A percentile compares a stretch with the other conserved stretches of the same genome.
phyloP scores from a whole-genome alignment of 148 eudicot species.

The Heliamphora exappendiculata region DNA sequence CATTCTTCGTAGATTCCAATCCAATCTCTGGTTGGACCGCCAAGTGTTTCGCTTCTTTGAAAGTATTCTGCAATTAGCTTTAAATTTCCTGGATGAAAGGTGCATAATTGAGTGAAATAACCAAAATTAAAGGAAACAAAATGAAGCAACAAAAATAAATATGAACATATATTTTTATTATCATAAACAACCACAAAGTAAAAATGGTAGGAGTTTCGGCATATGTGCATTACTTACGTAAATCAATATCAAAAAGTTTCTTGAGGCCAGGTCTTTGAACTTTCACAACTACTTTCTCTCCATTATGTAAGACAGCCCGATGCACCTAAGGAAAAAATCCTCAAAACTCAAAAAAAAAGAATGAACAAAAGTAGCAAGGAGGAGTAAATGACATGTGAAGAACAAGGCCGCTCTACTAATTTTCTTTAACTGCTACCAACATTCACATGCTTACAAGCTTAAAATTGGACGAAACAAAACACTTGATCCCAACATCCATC shows the following conservation, averaged over 20 bases:
- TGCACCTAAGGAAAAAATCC: slow-evolving; percentile 57
- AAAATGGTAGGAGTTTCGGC: neutral
- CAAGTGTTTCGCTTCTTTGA: slow-evolving; percentile 83
- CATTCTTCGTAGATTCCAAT: slow-evolving; percentile 93
- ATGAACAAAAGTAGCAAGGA: neutral
- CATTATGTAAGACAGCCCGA: slow-evolving; percentile 85
- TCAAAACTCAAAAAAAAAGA: neutral
- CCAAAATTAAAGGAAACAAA: neutral
- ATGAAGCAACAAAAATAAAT: neutral
- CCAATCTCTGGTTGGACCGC: slow-evolving; percentile 95
- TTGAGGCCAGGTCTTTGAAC: slow-evolving; percentile 97
- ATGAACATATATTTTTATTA: neutral
- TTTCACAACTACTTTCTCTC: slow-evolving; percentile 88
- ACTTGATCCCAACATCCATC: neutral
- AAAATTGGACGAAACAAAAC: neutral
- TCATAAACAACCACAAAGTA: neutral
- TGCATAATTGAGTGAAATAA: neutral
- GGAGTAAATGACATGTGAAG: neutral
- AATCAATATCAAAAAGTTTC: slow-evolving; percentile 92
- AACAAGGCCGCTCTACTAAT: neutral
- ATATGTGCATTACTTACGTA: slow-evolving; percentile 48
- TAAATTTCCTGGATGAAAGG: slow-evolving; percentile 54
- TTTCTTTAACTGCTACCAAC: neutral
- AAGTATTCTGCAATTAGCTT: slow-evolving; percentile 94
- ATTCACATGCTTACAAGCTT: neutral